A percentile compares a stretch with the other conserved stretches of the same genome.
Conservation (phyloP, 495 filamentous ascomycete genomes). For the Lepraria neglecta region DNA sequence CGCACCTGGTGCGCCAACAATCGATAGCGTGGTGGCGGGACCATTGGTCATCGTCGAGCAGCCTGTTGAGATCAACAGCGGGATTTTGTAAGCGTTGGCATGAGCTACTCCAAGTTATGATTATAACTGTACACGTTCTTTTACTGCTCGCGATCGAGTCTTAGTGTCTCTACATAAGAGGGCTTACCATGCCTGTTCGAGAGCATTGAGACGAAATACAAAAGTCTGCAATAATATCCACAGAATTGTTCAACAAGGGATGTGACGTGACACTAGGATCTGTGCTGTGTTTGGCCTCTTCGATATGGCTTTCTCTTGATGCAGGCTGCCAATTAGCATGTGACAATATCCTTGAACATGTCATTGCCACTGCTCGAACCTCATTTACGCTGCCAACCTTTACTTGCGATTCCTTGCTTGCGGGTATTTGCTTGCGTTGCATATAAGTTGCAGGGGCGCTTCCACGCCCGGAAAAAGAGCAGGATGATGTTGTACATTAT, state of each 20-base stretch:
- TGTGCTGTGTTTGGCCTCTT: background rate
- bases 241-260: background rate
- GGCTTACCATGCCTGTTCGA: background rate
- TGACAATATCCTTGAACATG: no score
- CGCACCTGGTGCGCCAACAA: conserved; percentile 40
- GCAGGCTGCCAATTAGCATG: no score
- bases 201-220: background rate
- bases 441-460: no score
- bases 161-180: background rate
- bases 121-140: background rate
- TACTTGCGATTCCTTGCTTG: no score
- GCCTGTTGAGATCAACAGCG: conserved; percentile 17
- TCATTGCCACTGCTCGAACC: no score
- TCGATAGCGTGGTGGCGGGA: conserved; percentile 39
- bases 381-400: no score
- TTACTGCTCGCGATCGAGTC: background rate
- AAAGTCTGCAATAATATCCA: background rate
- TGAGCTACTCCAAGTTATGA: no score
- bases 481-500: no score
- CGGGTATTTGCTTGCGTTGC: no score
- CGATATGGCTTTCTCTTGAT: no score
- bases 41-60: conserved; percentile 36
- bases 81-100: background rate
- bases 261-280: background rate
- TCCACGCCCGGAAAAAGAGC: no score